Evolutionary conservation across 345 rosid genomes (phyloP).

Genomic region (Fremontodendron californicum): DNA sequence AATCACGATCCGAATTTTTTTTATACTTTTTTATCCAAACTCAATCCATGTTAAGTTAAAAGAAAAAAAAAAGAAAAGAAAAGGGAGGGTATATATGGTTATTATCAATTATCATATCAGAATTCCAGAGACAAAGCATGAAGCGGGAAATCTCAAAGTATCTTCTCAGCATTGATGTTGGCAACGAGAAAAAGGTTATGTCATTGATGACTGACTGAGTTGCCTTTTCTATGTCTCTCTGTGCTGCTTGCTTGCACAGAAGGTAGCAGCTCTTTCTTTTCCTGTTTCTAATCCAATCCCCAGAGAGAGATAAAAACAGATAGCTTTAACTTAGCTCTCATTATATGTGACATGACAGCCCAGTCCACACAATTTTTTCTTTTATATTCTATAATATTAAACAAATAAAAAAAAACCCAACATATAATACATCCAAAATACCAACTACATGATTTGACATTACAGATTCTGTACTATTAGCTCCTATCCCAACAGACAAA

Average conservation of each 20-base stretch:
- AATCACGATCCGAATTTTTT: no score
- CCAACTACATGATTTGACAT: conserved; percentile 88
- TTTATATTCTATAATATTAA: no score
- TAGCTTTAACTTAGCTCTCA: not conserved
- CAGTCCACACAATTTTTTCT: conserved; percentile 9
- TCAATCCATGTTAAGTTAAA: no score
- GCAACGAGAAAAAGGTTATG: conserved; percentile 27
- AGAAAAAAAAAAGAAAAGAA: no score
- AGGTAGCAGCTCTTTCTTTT: not conserved
- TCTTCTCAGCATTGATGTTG: not conserved
- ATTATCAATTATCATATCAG: not conserved
- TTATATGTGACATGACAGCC: conserved; percentile 32
- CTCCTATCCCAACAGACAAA: conserved; percentile 31
- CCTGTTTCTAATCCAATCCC: not conserved
- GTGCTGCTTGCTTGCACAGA: not conserved
- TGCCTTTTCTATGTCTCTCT: not conserved
- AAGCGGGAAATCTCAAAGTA: not conserved
- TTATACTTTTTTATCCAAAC: no score
- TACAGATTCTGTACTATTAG: conserved; percentile 72
- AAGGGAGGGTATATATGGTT: no score
- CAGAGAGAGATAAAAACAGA: not conserved
- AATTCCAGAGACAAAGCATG: not conserved
- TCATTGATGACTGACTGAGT: conserved; percentile 20
- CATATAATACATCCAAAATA: conserved; percentile 46
- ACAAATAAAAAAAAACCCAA: conserved; percentile 24